These are phyloP conservation scores for Paratinospora sagittata DNA, from an alignment of 164 flowering plant genomes.

Conservation along the genomic window DNA sequence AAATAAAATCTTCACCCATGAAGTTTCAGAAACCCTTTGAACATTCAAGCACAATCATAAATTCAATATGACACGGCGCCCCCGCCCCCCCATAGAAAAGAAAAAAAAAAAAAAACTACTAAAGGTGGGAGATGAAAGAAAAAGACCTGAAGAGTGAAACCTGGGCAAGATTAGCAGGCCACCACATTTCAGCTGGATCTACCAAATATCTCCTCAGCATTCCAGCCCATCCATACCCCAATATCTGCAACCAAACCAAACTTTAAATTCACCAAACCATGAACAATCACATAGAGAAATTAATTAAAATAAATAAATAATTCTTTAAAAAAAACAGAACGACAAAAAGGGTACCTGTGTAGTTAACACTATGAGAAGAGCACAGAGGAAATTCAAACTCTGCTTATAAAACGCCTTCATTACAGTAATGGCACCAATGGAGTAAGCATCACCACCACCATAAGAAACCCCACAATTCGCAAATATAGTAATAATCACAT, in stretches of 20 bases:
- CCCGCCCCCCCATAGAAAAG: no score
- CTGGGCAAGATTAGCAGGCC: conserved; percentile 93
- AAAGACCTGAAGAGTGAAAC: conserved; percentile 81
- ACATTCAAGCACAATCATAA: neutral
- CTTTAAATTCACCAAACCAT: neutral
- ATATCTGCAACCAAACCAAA: conserved; percentile 34
- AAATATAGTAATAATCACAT: conserved; percentile 86
- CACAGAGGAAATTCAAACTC: conserved; percentile 52
- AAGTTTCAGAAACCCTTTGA: neutral
- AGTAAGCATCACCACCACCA: conserved; percentile 92
- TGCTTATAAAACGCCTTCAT: conserved; percentile 89
- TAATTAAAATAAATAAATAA: neutral
- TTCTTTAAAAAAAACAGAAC: neutral
- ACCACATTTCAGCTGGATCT: conserved; percentile 93
- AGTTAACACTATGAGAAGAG: conserved; percentile 66
- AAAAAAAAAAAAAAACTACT: conserved; percentile 1
- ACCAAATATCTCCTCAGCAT: conserved; percentile 76
- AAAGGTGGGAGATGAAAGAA: neutral
- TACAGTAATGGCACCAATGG: conserved; percentile 78
- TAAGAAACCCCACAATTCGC: conserved; percentile 76
- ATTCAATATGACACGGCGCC: no score
- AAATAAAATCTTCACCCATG: conserved; percentile 1
- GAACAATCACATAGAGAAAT: neutral
- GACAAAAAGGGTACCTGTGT: conserved; percentile 48
- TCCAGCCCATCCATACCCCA: conserved; percentile 99